A percentile compares a stretch with the other conserved stretches of the same genome.
phyloP scores from a whole-genome alignment of 116 monocot species.

The Thalassia testudinum region DNA sequence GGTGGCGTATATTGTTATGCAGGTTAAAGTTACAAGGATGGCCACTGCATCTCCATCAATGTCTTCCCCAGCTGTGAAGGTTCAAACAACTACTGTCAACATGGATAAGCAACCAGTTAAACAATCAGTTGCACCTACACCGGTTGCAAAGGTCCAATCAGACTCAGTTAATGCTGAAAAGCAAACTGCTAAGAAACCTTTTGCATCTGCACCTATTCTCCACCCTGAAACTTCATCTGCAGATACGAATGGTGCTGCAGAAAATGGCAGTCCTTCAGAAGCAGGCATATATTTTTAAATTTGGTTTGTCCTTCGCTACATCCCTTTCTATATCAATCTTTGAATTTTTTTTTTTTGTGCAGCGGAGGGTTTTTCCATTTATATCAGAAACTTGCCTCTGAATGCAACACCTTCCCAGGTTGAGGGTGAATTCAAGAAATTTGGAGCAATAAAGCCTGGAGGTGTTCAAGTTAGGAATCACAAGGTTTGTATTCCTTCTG shows the following conservation, averaged over 20 bases:
- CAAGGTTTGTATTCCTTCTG: conserved; percentile 12
- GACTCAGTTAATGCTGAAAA: too few species aligned
- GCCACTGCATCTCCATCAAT: conserved; percentile 15
- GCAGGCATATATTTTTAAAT: conserved; percentile 36
- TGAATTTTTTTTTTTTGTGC: neutral
- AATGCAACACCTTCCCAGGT: conserved; percentile 23
- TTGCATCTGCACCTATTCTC: conserved; percentile 17
- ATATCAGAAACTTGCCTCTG: conserved; percentile 32
- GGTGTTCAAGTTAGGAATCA: conserved; percentile 61
- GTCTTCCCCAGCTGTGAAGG: conserved; percentile 12
- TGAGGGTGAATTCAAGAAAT: conserved; percentile 33
- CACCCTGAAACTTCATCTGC: neutral
- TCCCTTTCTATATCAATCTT: neutral
- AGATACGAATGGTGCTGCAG: conserved; percentile 7
- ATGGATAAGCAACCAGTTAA: conserved; percentile 5
- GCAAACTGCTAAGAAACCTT: conserved; percentile 1
- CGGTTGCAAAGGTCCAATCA: conserved; percentile 6
- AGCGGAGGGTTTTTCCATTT: conserved; percentile 63
- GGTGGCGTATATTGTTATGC: neutral
- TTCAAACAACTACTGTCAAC: conserved; percentile 18
- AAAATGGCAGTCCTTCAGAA: conserved; percentile 23
- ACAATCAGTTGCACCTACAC: conserved; percentile 14
- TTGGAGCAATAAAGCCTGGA: conserved; percentile 34
- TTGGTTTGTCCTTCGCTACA: neutral
- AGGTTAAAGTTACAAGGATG: conserved; percentile 65